Evolutionary conservation across 441 rosid genomes (phyloP).

Genomic region (Omphalea diandra): DNA sequence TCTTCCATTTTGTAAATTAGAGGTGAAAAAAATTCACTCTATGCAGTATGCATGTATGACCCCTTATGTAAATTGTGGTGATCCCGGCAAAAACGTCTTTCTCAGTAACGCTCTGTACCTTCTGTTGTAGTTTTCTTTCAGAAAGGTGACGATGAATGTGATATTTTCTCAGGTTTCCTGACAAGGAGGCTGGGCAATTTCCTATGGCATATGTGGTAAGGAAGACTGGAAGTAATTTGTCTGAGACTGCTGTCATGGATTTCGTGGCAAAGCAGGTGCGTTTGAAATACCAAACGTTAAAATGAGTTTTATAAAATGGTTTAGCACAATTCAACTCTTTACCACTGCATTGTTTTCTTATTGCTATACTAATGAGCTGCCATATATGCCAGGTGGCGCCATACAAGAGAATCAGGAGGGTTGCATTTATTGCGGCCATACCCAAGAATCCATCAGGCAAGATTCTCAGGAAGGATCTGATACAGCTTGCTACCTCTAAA

Average conservation of each 20-base stretch:
- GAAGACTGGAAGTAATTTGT: conserved; percentile 45
- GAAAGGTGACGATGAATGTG: neutral
- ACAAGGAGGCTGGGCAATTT: conserved; percentile 71
- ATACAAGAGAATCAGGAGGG: conserved; percentile 75
- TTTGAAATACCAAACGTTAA: neutral
- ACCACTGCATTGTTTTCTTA: neutral
- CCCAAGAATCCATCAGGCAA: conserved; percentile 95
- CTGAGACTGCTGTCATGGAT: conserved; percentile 48
- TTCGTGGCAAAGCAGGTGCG: conserved; percentile 64
- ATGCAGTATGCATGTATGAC: neutral
- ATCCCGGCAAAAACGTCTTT: neutral
- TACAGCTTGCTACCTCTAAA: conserved; percentile 71
- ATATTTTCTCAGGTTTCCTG: conserved; percentile 56
- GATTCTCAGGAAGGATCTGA: conserved; percentile 86
- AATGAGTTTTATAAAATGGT: neutral
- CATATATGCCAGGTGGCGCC: conserved; percentile 62
- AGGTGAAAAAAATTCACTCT: neutral
- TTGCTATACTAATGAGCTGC: neutral
- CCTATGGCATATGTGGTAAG: conserved; percentile 85
- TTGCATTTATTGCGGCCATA: conserved; percentile 58
- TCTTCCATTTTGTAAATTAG: neutral
- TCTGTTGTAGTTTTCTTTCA: neutral
- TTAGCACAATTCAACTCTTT: neutral
- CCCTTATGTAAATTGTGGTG: neutral
- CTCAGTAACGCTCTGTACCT: neutral